A percentile compares a stretch with the other conserved stretches of the same genome.
Conservation (phyloP, 352 stramenopile species). For the Globisporangium paddicum region DNA sequence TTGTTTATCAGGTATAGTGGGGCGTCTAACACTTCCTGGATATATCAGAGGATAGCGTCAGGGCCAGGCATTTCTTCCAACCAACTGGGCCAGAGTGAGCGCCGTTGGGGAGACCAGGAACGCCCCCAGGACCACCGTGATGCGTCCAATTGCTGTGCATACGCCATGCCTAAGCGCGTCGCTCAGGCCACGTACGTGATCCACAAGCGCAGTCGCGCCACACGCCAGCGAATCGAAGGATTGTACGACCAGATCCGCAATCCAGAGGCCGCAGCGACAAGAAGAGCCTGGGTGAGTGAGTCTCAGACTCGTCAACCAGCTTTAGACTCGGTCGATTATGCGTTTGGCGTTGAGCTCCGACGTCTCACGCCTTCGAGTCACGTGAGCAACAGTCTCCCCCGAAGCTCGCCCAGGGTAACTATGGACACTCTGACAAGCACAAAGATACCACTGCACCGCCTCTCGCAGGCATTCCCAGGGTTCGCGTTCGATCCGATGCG, state of each 20-base stretch:
- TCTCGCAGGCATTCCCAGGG: neutral
- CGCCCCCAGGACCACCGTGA: neutral
- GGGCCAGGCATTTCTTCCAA: neutral
- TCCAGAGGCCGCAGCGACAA: neutral
- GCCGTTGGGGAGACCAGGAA: neutral
- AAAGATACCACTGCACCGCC: neutral
- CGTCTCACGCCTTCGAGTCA: neutral
- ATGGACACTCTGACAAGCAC: neutral
- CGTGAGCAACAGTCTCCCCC: neutral
- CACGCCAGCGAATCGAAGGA: conserved; percentile 10
- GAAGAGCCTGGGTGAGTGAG: neutral
- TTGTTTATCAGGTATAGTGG: neutral
- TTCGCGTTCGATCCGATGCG: conserved; percentile 3
- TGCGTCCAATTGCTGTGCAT: conserved; percentile 14
- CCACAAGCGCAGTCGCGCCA: conserved; percentile 1
- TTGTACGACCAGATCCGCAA: conserved; percentile 6
- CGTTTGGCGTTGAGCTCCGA: neutral
- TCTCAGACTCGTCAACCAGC: neutral
- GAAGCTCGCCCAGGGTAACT: neutral
- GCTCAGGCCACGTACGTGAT: conserved; percentile 10
- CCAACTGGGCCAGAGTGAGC: neutral
- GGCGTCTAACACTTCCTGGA: no score
- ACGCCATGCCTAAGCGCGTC: conserved; percentile 20
- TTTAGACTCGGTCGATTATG: neutral
- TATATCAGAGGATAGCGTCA: conserved; percentile 5